Conservation (phyloP, 495 filamentous ascomycete genomes). For the Xylaria grammica region DNA sequence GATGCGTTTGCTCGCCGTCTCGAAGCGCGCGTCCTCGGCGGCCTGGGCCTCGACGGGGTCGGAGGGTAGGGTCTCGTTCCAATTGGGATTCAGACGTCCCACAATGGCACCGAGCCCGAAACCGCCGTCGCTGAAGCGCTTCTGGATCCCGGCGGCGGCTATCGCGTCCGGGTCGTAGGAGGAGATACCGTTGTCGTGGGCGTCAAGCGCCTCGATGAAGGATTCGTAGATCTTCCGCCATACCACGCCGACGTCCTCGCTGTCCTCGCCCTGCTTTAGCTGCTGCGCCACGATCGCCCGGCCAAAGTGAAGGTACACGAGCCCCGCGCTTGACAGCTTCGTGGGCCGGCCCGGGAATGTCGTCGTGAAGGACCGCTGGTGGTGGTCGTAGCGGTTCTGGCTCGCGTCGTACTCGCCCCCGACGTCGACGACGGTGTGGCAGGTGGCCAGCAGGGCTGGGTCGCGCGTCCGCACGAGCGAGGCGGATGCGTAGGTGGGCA, state of each 20-base stretch:
- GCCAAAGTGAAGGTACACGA: conserved; percentile 97
- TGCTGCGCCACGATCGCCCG: conserved; percentile 75
- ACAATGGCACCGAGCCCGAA: conserved; percentile 86
- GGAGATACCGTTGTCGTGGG: conserved; percentile 93
- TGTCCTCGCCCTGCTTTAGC: conserved; percentile 57
- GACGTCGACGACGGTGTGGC: conserved; percentile 95
- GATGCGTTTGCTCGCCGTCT: conserved; percentile 75
- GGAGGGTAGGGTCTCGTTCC: conserved; percentile 57
- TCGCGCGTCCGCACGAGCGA: conserved; percentile 88
- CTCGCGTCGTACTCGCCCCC: conserved; percentile 84
- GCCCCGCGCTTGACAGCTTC: conserved; percentile 89
- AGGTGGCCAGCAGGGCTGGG: conserved; percentile 73
- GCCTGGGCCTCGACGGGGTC: conserved; percentile 66
- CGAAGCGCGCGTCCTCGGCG: conserved; percentile 81
- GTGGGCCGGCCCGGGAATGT: conserved; percentile 76
- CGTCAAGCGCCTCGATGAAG: conserved; percentile 95
- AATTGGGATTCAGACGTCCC: conserved; percentile 77
- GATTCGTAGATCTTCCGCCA: conserved; percentile 90
- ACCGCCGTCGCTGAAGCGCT: conserved; percentile 78
- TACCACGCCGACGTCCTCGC: conserved; percentile 70
- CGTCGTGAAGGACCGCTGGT: conserved; percentile 88
- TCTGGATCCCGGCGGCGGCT: conserved; percentile 67
- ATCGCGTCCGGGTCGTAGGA: conserved; percentile 73
- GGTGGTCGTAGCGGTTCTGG: conserved; percentile 88
- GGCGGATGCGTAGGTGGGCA: conserved; percentile 78